A percentile compares a stretch with the other conserved stretches of the same genome.
Evolutionary conservation across 139 green algal genomes (phyloP).

Genomic region (Chlamydomonas asymmetrica): DNA sequence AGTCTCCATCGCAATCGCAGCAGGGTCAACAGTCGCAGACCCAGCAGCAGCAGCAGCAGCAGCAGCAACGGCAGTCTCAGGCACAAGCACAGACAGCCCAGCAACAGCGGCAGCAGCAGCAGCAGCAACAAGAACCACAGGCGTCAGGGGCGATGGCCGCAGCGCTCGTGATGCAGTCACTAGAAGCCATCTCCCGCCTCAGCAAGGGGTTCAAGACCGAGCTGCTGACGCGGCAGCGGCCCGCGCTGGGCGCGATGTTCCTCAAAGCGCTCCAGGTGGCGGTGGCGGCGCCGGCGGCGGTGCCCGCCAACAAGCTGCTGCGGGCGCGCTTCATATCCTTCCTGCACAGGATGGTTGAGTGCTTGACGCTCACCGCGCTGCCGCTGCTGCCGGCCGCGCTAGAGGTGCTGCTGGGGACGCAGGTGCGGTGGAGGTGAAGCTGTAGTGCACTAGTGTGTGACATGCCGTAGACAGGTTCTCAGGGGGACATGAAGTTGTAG

Average conservation of each 20-base stretch:
- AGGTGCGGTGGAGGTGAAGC: slow-evolving; percentile 23
- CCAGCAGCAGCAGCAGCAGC: not conserved
- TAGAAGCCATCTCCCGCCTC: slow-evolving; percentile 75
- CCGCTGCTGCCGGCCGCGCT: slow-evolving; percentile 49
- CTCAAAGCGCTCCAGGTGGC: slow-evolving; percentile 52
- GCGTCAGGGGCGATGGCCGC: slow-evolving; percentile 10
- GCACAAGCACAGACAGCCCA: no score
- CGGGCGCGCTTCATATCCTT: slow-evolving; percentile 74
- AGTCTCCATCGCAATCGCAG: not conserved
- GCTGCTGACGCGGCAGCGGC: slow-evolving; percentile 56
- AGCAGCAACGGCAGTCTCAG: slow-evolving; percentile 12
- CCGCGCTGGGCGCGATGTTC: slow-evolving; percentile 67
- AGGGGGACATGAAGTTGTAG: no score
- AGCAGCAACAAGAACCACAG: slow-evolving; percentile 4
- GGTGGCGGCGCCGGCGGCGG: slow-evolving; percentile 49
- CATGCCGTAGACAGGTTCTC: no score
- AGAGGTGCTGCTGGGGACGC: slow-evolving; percentile 57
- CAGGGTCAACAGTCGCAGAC: not conserved
- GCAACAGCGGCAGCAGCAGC: not conserved
- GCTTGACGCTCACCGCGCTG: slow-evolving; percentile 39
- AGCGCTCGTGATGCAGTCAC: slow-evolving; percentile 51
- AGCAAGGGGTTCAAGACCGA: slow-evolving; percentile 79
- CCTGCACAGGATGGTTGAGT: slow-evolving; percentile 88
- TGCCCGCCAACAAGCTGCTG: slow-evolving; percentile 63
- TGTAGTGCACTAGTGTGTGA: no score